These are phyloP conservation scores for Rhizoclosmatium sp. DNA, from an alignment of 192 early-diverging fungal species.

Conservation along the genomic window DNA sequence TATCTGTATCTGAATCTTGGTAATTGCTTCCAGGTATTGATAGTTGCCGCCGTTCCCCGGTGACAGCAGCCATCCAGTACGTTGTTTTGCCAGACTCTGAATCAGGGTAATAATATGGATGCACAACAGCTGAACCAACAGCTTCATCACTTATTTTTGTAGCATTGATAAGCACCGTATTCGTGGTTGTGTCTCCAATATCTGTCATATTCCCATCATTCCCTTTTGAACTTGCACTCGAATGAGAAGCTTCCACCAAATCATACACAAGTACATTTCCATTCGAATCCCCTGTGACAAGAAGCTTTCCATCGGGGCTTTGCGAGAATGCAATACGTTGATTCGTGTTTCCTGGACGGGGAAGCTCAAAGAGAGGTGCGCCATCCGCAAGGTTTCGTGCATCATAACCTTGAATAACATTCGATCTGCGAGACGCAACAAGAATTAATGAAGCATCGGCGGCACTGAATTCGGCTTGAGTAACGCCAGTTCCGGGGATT, in stretches of 20 bases:
- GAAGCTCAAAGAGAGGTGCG: not conserved
- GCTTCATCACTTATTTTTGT: not conserved
- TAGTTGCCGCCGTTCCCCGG: conserved; percentile 11
- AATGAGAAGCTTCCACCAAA: not conserved
- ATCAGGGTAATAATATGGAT: conserved; percentile 10
- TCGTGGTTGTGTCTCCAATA: no score
- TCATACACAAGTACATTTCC: conserved; percentile 10
- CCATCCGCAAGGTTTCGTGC: not conserved
- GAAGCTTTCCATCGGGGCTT: not conserved
- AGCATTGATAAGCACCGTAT: not conserved
- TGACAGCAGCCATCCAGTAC: conserved; percentile 15
- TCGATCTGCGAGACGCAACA: not conserved
- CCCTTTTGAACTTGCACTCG: no score
- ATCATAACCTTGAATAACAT: conserved; percentile 8
- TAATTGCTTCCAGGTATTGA: not conserved
- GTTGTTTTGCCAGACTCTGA: not conserved
- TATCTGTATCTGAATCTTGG: conserved; percentile 7
- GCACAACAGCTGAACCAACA: not conserved
- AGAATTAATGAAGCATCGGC: not conserved
- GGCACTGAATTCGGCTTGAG: conserved; percentile 8
- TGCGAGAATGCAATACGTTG: conserved; percentile 1
- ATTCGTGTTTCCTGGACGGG: not conserved
- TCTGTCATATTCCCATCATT: no score
- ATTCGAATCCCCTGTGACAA: conserved; percentile 13
- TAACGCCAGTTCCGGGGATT: conserved; percentile 10